A percentile compares a stretch with the other conserved stretches of the same genome.
Evolutionary conservation across 2,329 filamentous ascomycete genomes (phyloP).

Genomic region (Curvularia hawaiiensis): DNA sequence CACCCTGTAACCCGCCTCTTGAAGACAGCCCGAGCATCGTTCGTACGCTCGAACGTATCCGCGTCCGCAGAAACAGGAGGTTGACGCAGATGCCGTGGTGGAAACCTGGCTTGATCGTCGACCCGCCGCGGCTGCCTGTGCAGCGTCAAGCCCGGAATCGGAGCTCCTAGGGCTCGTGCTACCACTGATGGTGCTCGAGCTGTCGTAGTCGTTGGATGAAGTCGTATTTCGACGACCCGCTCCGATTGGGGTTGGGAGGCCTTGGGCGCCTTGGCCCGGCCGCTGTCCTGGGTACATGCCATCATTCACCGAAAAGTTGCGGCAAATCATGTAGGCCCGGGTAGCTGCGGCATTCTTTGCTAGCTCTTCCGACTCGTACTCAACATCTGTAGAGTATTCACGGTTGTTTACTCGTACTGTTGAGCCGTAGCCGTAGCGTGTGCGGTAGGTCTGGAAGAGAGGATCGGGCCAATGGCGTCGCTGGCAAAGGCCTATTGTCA

Average conservation of each 20-base stretch:
- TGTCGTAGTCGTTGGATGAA: constrained; percentile 56
- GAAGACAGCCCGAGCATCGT: constrained; percentile 50
- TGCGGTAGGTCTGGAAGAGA: constrained; percentile 81
- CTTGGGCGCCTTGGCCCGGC: constrained; percentile 63
- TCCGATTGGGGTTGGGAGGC: constrained; percentile 68
- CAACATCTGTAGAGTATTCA: constrained; percentile 90
- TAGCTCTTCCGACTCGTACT: constrained; percentile 79
- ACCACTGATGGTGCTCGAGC: constrained; percentile 58
- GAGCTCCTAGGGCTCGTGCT: constrained; percentile 60
- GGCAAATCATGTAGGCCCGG: constrained; percentile 96
- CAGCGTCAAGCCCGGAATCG: constrained; percentile 51
- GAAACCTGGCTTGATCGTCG: constrained; percentile 46
- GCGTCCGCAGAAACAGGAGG: constrained; percentile 46
- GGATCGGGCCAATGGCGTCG: constrained; percentile 94
- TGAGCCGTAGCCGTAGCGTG: constrained; percentile 79
- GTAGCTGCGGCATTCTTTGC: constrained; percentile 94
- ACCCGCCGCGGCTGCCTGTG: constrained; percentile 22
- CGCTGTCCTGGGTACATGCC: constrained; percentile 74
- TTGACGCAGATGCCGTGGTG: constrained; percentile 29
- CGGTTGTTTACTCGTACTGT: constrained; percentile 94
- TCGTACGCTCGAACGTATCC: constrained; percentile 49
- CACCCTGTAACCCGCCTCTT: constrained; percentile 48
- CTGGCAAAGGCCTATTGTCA: constrained; percentile 78
- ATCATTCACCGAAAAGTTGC: constrained; percentile 96
- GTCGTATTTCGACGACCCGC: constrained; percentile 60